phyloP scores from a whole-genome alignment of 208 protist genomes.

The Phytomonas serpens region DNA sequence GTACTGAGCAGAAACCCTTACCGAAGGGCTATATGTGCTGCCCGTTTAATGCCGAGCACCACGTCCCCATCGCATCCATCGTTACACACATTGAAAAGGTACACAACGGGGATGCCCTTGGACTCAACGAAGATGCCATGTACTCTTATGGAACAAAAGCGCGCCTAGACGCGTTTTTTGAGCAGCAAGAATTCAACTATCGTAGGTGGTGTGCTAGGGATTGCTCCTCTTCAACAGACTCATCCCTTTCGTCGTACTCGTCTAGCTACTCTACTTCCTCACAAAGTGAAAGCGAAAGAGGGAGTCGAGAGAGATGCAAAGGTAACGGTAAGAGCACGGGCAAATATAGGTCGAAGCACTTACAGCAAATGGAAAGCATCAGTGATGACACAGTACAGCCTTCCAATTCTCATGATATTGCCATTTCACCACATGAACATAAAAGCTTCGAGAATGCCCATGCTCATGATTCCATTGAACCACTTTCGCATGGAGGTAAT shows the following conservation, averaged over 20 bases:
- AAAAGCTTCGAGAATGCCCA: neutral
- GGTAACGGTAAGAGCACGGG: neutral
- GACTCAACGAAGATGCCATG: conserved; percentile 22
- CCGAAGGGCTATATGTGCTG: conserved; percentile 14
- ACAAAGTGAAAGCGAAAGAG: neutral
- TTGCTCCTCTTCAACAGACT: neutral
- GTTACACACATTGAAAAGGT: conserved; percentile 20
- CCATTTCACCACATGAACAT: neutral
- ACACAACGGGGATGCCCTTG: conserved; percentile 25
- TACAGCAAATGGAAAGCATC: neutral
- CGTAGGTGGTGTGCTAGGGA: neutral
- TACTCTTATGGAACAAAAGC: conserved; percentile 20
- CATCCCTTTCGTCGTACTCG: neutral
- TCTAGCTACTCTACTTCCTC: neutral
- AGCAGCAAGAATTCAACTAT: conserved; percentile 12
- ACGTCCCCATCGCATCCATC: conserved; percentile 21
- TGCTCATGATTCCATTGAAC: neutral
- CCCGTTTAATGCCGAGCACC: conserved; percentile 32
- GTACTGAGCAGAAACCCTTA: conserved; percentile 5
- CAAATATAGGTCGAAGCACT: neutral
- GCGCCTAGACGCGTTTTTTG: conserved; percentile 18
- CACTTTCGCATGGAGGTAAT: neutral
- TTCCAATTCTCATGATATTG: neutral
- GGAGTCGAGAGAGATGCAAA: neutral
- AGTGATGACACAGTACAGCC: neutral